Conservation (phyloP, 2,329 filamentous ascomycete genomes). For the Monosporascus sp. region DNA sequence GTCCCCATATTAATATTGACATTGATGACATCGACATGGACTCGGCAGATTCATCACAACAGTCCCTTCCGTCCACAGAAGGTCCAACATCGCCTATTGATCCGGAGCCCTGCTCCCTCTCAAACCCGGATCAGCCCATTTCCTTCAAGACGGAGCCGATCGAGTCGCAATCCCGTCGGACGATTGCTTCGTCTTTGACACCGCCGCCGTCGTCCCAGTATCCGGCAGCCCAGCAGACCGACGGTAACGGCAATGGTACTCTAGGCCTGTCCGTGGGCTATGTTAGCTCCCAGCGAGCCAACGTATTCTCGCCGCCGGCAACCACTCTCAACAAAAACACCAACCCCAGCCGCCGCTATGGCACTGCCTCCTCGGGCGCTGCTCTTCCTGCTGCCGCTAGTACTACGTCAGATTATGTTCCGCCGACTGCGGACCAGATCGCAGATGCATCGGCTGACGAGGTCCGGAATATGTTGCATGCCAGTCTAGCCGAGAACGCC, state of each 20-base stretch:
- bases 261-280: constrained; percentile 25
- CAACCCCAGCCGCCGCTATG: constrained; percentile 26
- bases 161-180: constrained; percentile 38
- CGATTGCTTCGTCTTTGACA: constrained; percentile 54
- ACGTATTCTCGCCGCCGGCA: constrained; percentile 49
- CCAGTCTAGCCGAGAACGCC: constrained; percentile 49
- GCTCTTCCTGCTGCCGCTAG: background rate
- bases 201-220: constrained; percentile 52
- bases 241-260: constrained; percentile 6
- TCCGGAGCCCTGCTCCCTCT: constrained; percentile 21
- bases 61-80: constrained; percentile 54
- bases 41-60: constrained; percentile 37
- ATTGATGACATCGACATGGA: background rate
- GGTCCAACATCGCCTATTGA: constrained; percentile 48
- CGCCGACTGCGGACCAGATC: constrained; percentile 45
- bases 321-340: constrained; percentile 29
- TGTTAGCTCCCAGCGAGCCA: constrained; percentile 38
- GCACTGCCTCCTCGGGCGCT: constrained; percentile 13
- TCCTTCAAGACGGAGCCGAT: constrained; percentile 47
- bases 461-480: constrained; percentile 50
- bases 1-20: constrained; percentile 4
- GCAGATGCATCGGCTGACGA: constrained; percentile 48
- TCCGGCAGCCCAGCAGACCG: constrained; percentile 21
- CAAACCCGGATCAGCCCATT: background rate
- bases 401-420: constrained; percentile 34